A percentile compares a stretch with the other conserved stretches of the same genome.
Evolutionary conservation across 2,329 filamentous ascomycete species (phyloP).

Genomic region (Arthrinium puccinioides): DNA sequence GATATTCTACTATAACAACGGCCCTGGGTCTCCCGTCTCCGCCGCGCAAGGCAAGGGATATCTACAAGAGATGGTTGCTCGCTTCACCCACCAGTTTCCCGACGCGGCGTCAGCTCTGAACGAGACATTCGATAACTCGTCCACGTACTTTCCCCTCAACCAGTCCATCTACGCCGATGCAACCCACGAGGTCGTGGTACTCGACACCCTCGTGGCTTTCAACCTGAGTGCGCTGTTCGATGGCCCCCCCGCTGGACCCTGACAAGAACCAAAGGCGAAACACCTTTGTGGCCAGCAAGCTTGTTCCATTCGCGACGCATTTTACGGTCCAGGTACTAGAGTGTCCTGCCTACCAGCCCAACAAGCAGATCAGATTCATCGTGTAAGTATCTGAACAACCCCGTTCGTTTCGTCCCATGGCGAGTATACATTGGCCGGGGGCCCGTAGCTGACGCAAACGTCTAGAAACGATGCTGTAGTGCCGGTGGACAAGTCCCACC

Average conservation of each 20-base stretch:
- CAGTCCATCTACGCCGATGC: slow-evolving; percentile 34
- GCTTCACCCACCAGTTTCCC: slow-evolving; percentile 21
- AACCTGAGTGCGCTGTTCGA: slow-evolving; percentile 23
- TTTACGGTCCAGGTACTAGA: slow-evolving; percentile 25
- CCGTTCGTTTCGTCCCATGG: background rate
- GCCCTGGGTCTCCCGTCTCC: slow-evolving; percentile 23
- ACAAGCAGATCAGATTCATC: slow-evolving; percentile 24
- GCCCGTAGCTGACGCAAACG: too few relatives aligned
- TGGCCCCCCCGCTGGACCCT: slow-evolving; percentile 17
- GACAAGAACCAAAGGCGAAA: slow-evolving; percentile 13
- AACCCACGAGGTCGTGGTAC: slow-evolving; percentile 32
- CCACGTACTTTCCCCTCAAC: slow-evolving; percentile 33
- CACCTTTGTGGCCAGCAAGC: slow-evolving; percentile 21
- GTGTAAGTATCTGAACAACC: slow-evolving; percentile 14
- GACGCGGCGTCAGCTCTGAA: slow-evolving; percentile 20
- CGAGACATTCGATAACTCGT: slow-evolving; percentile 28
- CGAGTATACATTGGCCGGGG: too few relatives aligned
- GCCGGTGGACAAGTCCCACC: slow-evolving; percentile 18
- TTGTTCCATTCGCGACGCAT: slow-evolving; percentile 24
- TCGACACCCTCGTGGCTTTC: slow-evolving; percentile 23
- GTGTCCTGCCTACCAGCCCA: slow-evolving; percentile 21
- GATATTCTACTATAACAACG: slow-evolving; percentile 24
- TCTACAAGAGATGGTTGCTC: slow-evolving; percentile 23
- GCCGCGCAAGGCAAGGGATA: slow-evolving; percentile 24
- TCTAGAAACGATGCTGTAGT: slow-evolving; percentile 25